Conservation (phyloP, 345 rosid species). For the Bruguiera parviflora region DNA sequence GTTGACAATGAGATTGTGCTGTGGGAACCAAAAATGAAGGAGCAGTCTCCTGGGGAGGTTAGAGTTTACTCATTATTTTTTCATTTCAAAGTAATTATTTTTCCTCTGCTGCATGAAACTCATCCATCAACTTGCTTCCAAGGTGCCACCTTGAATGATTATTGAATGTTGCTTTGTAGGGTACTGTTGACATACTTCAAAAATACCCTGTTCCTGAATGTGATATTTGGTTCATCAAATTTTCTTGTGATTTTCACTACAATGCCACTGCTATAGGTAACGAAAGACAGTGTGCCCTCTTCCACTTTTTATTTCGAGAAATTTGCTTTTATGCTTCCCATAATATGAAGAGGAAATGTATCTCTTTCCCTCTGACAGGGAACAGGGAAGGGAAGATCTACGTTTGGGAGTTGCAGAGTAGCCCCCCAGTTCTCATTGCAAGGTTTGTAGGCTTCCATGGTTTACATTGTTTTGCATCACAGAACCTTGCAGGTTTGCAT, state of each 20-base stretch:
- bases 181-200: conserved; percentile 80
- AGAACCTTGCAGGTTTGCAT: background rate
- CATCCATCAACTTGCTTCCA: background rate
- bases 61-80: conserved; percentile 15
- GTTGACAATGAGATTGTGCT: conserved; percentile 92
- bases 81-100: background rate
- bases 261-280: conserved; percentile 79
- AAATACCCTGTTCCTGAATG: conserved; percentile 91
- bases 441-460: conserved; percentile 31
- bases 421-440: conserved; percentile 91
- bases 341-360: background rate
- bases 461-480: background rate
- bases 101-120: background rate
- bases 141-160: too few relatives aligned
- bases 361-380: conserved; percentile 40
- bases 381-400: conserved; percentile 92
- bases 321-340: background rate
- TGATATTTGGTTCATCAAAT: conserved; percentile 97
- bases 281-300: background rate
- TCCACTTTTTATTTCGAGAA: background rate
- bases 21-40: conserved; percentile 96
- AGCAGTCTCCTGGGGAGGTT: conserved; percentile 98
- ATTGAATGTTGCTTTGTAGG: conserved; percentile 35
- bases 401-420: conserved; percentile 90
- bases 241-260: conserved; percentile 80